Evolutionary conservation across 495 filamentous ascomycete species (phyloP).

Genomic region (Aspergillus homomorphus): DNA sequence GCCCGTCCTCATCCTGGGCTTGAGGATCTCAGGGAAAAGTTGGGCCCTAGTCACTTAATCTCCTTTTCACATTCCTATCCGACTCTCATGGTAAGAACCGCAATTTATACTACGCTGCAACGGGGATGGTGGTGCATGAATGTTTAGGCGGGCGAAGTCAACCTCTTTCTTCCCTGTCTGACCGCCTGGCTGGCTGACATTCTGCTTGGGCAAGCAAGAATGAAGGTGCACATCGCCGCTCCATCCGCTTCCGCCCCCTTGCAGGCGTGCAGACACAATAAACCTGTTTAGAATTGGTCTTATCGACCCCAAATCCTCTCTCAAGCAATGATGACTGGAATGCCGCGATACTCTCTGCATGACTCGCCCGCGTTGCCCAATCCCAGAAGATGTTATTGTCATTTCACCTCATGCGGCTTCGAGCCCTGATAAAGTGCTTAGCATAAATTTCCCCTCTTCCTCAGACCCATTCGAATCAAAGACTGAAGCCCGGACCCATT

Average conservation of each 20-base stretch:
- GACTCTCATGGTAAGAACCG: neutral
- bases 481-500: neutral
- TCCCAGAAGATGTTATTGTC: neutral
- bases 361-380: neutral
- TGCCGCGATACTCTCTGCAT: neutral
- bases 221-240: slow-evolving; percentile 2
- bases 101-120: neutral
- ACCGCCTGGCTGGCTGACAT: slow-evolving; percentile 3
- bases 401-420: neutral
- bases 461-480: neutral
- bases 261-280: neutral
- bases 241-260: neutral
- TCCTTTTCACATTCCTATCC: neutral
- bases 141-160: neutral
- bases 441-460: neutral
- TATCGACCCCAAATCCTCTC: neutral
- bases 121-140: too few species aligned
- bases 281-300: neutral
- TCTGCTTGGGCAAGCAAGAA: slow-evolving; percentile 2
- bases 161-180: neutral
- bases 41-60: neutral
- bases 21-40: neutral
- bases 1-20: neutral
- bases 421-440: neutral
- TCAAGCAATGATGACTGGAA: neutral